phyloP scores from a whole-genome alignment of 208 protist species.

The Trypanosoma avium region DNA sequence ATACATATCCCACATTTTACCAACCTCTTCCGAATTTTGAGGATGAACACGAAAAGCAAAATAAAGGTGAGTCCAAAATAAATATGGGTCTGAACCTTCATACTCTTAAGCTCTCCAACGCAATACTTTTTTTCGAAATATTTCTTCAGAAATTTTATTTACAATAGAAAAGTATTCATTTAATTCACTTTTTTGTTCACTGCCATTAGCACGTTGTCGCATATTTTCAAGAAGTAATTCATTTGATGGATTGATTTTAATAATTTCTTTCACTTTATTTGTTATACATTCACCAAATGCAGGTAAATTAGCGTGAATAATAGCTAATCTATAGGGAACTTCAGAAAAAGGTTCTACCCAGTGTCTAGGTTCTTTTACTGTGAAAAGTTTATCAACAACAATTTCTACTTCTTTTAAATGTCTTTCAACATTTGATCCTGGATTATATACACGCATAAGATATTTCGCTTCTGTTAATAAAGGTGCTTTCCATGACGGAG shows the following conservation, averaged over 20 bases:
- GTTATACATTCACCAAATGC: slow-evolving; percentile 82
- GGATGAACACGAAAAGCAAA: slow-evolving; percentile 86
- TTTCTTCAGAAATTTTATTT: slow-evolving; percentile 63
- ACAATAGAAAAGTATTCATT: slow-evolving; percentile 59
- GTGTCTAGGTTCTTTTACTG: slow-evolving; percentile 65
- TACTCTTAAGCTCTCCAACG: slow-evolving; percentile 72
- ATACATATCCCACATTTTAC: slow-evolving; percentile 83
- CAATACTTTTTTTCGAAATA: slow-evolving; percentile 76
- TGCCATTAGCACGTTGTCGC: slow-evolving; percentile 63
- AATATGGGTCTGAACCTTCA: slow-evolving; percentile 75
- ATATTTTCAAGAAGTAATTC: slow-evolving; percentile 69
- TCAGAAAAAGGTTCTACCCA: slow-evolving; percentile 84
- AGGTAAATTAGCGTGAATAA: slow-evolving; percentile 75
- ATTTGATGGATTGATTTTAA: slow-evolving; percentile 54
- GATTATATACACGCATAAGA: slow-evolving; percentile 73
- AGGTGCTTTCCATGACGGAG: slow-evolving; percentile 78
- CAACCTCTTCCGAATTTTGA: slow-evolving; percentile 60
- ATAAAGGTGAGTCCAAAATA: slow-evolving; percentile 88
- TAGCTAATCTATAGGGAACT: slow-evolving; percentile 71
- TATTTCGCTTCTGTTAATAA: slow-evolving; percentile 85
- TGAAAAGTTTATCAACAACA: slow-evolving; percentile 74
- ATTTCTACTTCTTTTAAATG: slow-evolving; percentile 73
- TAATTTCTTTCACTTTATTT: slow-evolving; percentile 40
- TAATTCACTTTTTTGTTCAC: slow-evolving; percentile 50
- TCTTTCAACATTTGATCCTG: slow-evolving; percentile 46